Evolutionary conservation across 169 alveolate species (phyloP), one percentile per base, ranked within the genome.

Genomic region (Cryptosporidium meleagridis): DNA sequence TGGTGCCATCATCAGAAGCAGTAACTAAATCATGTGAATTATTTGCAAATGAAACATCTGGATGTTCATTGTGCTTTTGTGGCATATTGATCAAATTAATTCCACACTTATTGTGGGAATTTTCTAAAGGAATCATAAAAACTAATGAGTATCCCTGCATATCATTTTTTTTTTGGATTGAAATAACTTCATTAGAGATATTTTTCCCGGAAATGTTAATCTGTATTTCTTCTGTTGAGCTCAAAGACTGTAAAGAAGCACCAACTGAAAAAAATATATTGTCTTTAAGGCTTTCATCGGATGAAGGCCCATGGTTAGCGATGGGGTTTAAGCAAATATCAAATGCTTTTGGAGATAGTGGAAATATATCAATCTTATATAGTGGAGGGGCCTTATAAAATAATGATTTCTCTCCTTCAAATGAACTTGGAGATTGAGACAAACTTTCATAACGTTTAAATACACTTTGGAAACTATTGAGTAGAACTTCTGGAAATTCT

Each of bases 31-130:
- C 91, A 48, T 84, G 84, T 0, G 94, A 87, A 69, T 70, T 59
- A 69, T 93, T 93, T 37, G 95, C 91, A 84, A 93, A 93, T 29
- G 95, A 91, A 10, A 93, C 95, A 31, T 93, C 95, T 21, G 95
- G 95, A 52, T 92, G 87, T 23, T 70, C 67, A 14, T 69, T 75
- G 85, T 92, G 94, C 10, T 62, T 61, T 44, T 59, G 75, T 26
- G 89, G 89, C 72, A 80, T 80, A 62, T 80, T 62, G 16, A 80
- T 61, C 14, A 62, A 61, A 16, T 45, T 35, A 29, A 65, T 31
- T 61, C 48, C 65, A 37, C n/a, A 9, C 6, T 52, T 31, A 51
- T 39, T 5, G n/a, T 62, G 14, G 31, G 16, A 31, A 26, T 67
- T 7, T n/a, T 59, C 62, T 48, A 80, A 48, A 7, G 89, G 48